A percentile compares a stretch with the other conserved stretches of the same genome.
phyloP scores from a whole-genome alignment of 106 monocot genomes.

The Platanthera guangdongensis region DNA sequence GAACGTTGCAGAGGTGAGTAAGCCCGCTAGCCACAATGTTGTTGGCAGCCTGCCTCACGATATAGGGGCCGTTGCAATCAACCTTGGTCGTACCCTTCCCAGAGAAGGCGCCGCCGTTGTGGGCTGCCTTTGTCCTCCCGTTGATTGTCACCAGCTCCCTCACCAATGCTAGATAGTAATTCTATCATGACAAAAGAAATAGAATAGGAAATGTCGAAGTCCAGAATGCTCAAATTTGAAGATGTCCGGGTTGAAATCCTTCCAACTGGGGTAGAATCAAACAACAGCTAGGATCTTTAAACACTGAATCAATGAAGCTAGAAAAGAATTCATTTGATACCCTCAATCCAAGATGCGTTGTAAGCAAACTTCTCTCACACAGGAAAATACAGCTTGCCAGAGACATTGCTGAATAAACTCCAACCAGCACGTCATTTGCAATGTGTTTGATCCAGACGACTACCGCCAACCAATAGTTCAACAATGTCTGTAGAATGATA shows the following conservation, averaged over 20 bases:
- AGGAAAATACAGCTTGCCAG: constrained; percentile 40
- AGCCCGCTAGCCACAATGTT: constrained; percentile 20
- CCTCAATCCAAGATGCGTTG: constrained; percentile 50
- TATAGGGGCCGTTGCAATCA: constrained; percentile 19
- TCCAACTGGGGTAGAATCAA: constrained; percentile 75
- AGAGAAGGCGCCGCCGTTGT: constrained; percentile 19
- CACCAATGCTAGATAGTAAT: too few species aligned
- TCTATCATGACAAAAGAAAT: constrained; percentile 31
- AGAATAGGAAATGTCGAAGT: constrained; percentile 59
- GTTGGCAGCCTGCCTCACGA: constrained; percentile 22
- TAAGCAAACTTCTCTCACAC: constrained; percentile 33
- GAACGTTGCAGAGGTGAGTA: constrained; percentile 16
- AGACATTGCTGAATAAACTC: constrained; percentile 50
- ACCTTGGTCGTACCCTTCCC: constrained; percentile 24
- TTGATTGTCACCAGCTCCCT: too few species aligned
- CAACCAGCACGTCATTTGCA: constrained; percentile 27
- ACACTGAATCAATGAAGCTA: constrained; percentile 63
- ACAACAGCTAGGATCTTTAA: constrained; percentile 63
- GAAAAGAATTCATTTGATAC: constrained; percentile 61
- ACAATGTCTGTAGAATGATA: constrained; percentile 39
- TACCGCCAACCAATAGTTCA: constrained; percentile 71
- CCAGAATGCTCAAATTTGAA: constrained; percentile 61
- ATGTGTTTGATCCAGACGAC: constrained; percentile 31
- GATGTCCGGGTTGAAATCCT: constrained; percentile 64
- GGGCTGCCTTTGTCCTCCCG: constrained; percentile 8